A percentile compares a stretch with the other conserved stretches of the same genome.
phyloP scores from a whole-genome alignment of 1,284 basidiomycete genomes.

The Peniophora sp. region DNA sequence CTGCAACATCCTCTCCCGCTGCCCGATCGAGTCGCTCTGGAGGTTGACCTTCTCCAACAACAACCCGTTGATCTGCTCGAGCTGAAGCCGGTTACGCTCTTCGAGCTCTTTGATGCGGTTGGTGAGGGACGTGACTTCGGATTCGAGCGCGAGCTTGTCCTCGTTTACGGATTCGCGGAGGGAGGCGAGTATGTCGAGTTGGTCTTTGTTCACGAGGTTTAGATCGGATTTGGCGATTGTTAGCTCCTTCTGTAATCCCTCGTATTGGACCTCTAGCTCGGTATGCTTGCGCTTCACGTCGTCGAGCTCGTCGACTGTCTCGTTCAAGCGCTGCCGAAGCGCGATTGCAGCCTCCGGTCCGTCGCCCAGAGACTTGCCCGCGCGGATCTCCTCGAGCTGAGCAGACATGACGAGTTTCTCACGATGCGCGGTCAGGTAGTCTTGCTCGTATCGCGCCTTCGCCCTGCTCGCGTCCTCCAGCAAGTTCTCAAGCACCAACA shows the following conservation, averaged over 20 bases:
- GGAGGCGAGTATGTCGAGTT: slow-evolving; percentile 74
- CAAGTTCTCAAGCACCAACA: slow-evolving; percentile 83
- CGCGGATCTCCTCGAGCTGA: slow-evolving; percentile 83
- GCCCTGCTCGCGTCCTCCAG: slow-evolving; percentile 86
- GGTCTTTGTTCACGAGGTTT: slow-evolving; percentile 78
- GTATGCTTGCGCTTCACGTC: slow-evolving; percentile 57
- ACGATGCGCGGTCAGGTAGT: slow-evolving; percentile 81
- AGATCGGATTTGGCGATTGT: slow-evolving; percentile 83
- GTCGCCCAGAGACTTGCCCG: slow-evolving; percentile 76
- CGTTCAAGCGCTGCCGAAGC: slow-evolving; percentile 79
- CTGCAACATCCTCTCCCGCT: slow-evolving; percentile 76
- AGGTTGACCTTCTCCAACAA: slow-evolving; percentile 88
- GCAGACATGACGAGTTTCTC: slow-evolving; percentile 77
- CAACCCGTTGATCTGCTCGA: slow-evolving; percentile 83
- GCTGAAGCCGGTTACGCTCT: slow-evolving; percentile 87
- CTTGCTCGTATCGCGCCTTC: slow-evolving; percentile 84
- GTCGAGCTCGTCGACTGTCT: slow-evolving; percentile 81
- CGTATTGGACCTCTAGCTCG: slow-evolving; percentile 67
- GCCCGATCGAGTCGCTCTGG: slow-evolving; percentile 81
- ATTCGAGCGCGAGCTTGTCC: slow-evolving; percentile 74
- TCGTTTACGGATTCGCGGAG: slow-evolving; percentile 84
- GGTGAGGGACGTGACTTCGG: slow-evolving; percentile 56
- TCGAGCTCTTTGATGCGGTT: slow-evolving; percentile 64
- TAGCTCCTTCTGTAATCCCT: slow-evolving; percentile 62
- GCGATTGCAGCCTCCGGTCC: slow-evolving; percentile 85